These are phyloP conservation scores for Grifola frondosa DNA, from an alignment of 1,284 basidiomycete genomes.

Conservation along the genomic window DNA sequence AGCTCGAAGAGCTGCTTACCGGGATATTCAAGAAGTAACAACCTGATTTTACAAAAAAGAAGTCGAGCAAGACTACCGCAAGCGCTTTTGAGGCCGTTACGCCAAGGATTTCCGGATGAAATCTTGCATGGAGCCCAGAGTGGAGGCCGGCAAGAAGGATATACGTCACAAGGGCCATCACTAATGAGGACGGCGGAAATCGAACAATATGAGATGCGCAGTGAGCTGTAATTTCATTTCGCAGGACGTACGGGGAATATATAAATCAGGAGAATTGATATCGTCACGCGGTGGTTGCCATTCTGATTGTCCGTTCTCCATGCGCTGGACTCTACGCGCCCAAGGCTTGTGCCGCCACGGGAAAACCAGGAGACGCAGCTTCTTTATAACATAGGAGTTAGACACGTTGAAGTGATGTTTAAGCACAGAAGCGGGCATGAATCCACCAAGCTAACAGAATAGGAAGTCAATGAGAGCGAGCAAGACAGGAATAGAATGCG, in stretches of 20 bases:
- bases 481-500: constrained; percentile 1
- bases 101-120: constrained; percentile 91
- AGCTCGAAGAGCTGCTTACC: constrained; percentile 11
- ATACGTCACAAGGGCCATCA: constrained; percentile 97
- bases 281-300: constrained; percentile 92
- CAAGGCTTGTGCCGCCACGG: constrained; percentile 93
- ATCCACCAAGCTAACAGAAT: constrained; percentile 66
- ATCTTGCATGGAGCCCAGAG: constrained; percentile 80
- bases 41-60: constrained; percentile 85
- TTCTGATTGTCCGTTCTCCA: constrained; percentile 71
- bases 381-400: constrained; percentile 92
- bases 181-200: constrained; percentile 40
- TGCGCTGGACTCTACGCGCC: constrained; percentile 63
- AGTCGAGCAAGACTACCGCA: constrained; percentile 81
- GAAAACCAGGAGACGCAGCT: constrained; percentile 89
- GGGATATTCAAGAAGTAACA: constrained; percentile 69
- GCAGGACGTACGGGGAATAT: constrained; percentile 85
- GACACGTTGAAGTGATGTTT: constrained; percentile 98
- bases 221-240: neutral
- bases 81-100: constrained; percentile 83
- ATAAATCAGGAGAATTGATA: constrained; percentile 94
- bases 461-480: neutral
- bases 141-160: constrained; percentile 86
- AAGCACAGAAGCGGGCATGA: constrained; percentile 75
- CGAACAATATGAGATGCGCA: constrained; percentile 7